phyloP scores from a whole-genome alignment of 305 asterid species.

The Coffea humblotiana region DNA sequence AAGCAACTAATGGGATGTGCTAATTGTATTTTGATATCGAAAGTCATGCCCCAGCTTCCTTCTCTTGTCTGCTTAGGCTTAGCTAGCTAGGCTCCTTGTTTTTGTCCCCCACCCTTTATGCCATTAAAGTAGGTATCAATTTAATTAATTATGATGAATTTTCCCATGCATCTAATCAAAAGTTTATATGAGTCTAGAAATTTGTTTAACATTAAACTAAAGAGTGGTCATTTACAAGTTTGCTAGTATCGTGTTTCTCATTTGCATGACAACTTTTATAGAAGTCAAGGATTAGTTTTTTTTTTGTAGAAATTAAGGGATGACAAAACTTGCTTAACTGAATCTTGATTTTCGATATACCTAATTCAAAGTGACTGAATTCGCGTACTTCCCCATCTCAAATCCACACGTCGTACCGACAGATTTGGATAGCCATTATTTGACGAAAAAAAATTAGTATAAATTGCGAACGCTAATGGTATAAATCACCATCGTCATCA shows the following conservation, averaged over 20 bases:
- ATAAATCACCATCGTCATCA: too few species aligned
- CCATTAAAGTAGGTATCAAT: background rate
- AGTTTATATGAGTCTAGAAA: background rate
- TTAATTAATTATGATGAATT: background rate
- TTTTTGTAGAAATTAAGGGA: background rate
- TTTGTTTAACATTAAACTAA: background rate
- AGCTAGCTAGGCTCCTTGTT: background rate
- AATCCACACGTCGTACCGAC: too few species aligned
- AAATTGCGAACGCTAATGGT: too few species aligned
- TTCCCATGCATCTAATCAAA: too few species aligned
- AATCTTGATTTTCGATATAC: background rate
- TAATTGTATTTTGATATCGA: constrained; percentile 11
- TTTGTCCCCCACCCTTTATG: background rate
- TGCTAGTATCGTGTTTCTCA: background rate
- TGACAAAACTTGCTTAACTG: background rate
- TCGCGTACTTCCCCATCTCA: too few species aligned
- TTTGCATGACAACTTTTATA: background rate
- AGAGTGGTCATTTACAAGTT: background rate
- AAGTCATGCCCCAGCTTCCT: constrained; percentile 28
- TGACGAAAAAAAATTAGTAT: too few species aligned
- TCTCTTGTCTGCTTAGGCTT: background rate
- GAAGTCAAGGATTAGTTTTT: background rate
- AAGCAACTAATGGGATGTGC: constrained; percentile 29
- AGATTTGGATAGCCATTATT: too few species aligned
- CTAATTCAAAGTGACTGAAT: too few species aligned